Conservation (phyloP, 768 basidiomycete species). For the Mycena galericulata region DNA sequence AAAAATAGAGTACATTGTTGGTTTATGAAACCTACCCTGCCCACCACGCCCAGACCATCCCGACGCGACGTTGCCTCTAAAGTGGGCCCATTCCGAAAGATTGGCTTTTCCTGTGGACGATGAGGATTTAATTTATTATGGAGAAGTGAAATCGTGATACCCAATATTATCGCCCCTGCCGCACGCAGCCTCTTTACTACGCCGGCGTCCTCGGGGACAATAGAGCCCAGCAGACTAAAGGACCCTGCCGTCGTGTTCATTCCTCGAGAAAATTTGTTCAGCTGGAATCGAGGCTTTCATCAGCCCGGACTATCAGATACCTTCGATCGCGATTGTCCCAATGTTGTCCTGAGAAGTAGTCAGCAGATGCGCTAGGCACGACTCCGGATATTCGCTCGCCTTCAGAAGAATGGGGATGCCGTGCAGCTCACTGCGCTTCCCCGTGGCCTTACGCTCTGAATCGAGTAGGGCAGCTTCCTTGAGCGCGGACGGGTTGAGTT, state of each 20-base stretch:
- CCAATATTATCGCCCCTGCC: conserved; percentile 60
- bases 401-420: conserved; percentile 68
- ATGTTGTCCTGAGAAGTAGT: conserved; percentile 55
- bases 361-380: background rate
- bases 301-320: conserved; percentile 40
- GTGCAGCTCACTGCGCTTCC: conserved; percentile 62
- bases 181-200: conserved; percentile 57
- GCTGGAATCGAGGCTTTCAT: background rate
- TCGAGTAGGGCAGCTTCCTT: conserved; percentile 64
- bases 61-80: conserved; percentile 56
- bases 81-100: conserved; percentile 66
- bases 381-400: conserved; percentile 31
- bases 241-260: conserved; percentile 63
- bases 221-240: conserved; percentile 53
- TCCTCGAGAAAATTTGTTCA: conserved; percentile 39
- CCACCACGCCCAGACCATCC: conserved; percentile 73
- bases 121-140: background rate
- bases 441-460: conserved; percentile 52
- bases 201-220: conserved; percentile 60
- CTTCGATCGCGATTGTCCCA: conserved; percentile 58
- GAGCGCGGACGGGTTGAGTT: conserved; percentile 66
- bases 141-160: conserved; percentile 35
- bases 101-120: conserved; percentile 61
- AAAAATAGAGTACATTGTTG: background rate
- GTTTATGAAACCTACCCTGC: conserved; percentile 44